A percentile compares a stretch with the other conserved stretches of the same genome.
Conservation (phyloP, 1,139 yeast species). For the Candida anutae region DNA sequence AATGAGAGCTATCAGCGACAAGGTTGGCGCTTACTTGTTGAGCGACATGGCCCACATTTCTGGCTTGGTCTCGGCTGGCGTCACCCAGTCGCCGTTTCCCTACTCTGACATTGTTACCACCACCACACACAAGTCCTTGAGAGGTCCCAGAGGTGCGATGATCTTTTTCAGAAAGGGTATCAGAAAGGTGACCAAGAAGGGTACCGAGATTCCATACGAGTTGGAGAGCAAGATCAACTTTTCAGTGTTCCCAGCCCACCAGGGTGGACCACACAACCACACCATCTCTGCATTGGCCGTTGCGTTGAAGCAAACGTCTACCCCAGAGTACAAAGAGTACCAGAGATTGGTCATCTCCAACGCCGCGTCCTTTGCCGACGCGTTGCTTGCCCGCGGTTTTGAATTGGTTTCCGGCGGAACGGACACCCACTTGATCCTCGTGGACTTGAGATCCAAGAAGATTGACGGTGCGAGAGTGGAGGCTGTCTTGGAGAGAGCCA, state of each 20-base stretch:
- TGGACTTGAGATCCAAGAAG: constrained; percentile 74
- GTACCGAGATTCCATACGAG: constrained; percentile 80
- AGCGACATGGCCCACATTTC: constrained; percentile 97
- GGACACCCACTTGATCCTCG: constrained; percentile 86
- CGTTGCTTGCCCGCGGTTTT: constrained; percentile 62
- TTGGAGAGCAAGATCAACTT: constrained; percentile 87
- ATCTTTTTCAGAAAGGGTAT: constrained; percentile 92
- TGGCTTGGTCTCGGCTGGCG: constrained; percentile 90
- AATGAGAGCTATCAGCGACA: constrained; percentile 84
- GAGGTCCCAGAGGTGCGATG: constrained; percentile 99
- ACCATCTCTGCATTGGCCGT: constrained; percentile 93
- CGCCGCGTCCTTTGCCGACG: constrained; percentile 69
- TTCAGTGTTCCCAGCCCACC: constrained; percentile 97
- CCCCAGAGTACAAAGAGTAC: constrained; percentile 81
- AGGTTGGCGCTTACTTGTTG: constrained; percentile 85
- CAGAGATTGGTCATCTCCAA: constrained; percentile 77
- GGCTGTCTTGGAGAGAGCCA: constrained; percentile 78
- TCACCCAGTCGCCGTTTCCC: constrained; percentile 87
- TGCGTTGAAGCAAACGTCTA: constrained; percentile 81
- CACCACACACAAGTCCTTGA: constrained; percentile 91
- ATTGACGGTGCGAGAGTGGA: constrained; percentile 97
- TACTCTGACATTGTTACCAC: constrained; percentile 94
- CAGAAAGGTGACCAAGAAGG: constrained; percentile 77
- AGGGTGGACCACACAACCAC: constrained; percentile 99
- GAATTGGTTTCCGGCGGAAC: constrained; percentile 87